These are phyloP conservation scores for Hypoxylon sp. DNA, from an alignment of 2,329 filamentous ascomycete genomes.

Conservation along the genomic window DNA sequence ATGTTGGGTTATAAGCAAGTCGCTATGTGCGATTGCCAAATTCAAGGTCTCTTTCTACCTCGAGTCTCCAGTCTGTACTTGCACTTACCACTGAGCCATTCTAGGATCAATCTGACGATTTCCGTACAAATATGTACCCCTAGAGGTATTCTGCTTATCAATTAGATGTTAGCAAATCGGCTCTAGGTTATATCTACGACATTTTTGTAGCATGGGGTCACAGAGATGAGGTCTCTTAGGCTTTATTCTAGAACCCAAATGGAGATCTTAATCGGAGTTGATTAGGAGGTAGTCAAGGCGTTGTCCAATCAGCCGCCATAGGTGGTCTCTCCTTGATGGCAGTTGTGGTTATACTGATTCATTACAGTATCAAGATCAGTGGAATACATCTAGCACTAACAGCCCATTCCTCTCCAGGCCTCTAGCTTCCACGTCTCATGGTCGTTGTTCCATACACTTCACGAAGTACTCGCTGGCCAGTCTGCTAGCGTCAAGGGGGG, in stretches of 20 bases:
- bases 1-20: not conserved
- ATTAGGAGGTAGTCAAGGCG: not conserved
- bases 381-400: not conserved
- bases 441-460: not conserved
- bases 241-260: not conserved
- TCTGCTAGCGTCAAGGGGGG: not conserved
- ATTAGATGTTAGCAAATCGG: not conserved
- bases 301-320: not conserved
- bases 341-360: too few relatives aligned
- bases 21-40: not conserved
- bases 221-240: not conserved
- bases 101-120: not conserved
- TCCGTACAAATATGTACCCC: not conserved
- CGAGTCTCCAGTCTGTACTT: not conserved
- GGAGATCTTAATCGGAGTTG: not conserved
- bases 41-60: not conserved
- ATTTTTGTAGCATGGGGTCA: not conserved
- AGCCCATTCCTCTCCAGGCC: not conserved
- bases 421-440: not conserved
- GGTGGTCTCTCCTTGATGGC: not conserved
- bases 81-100: not conserved
- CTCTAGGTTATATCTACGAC: not conserved
- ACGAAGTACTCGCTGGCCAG: not conserved
- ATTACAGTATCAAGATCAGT: not conserved
- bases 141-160: not conserved